Evolutionary conservation across 176 grass and related monocot genomes (phyloP).

Genomic region (Avena atlantica): DNA sequence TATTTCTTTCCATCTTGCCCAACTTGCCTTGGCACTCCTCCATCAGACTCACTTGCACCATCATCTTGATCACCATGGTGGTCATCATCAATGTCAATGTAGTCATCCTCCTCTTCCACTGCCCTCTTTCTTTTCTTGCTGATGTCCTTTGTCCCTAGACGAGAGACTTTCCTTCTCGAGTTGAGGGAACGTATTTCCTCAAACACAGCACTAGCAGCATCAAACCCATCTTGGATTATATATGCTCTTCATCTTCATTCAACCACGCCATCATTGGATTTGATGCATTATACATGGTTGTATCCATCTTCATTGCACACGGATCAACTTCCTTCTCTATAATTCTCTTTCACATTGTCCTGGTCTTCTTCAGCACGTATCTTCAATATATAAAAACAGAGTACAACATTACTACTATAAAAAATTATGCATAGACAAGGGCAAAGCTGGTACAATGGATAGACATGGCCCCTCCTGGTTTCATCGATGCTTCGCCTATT

Average conservation of each 20-base stretch:
- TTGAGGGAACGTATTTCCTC: background rate
- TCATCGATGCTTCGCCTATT: too few relatives aligned
- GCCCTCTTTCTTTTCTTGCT: background rate
- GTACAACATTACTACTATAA: background rate
- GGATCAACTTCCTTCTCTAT: background rate
- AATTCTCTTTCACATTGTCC: background rate
- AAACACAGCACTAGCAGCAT: background rate
- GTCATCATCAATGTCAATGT: background rate
- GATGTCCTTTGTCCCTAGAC: background rate
- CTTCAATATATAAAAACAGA: background rate
- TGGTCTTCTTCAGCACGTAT: background rate
- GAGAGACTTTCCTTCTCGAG: background rate
- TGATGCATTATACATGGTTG: background rate
- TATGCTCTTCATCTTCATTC: background rate
- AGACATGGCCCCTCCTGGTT: too few relatives aligned
- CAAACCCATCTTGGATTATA: background rate
- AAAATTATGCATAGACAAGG: too few relatives aligned
- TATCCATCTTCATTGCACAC: conserved; percentile 1
- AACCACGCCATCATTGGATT: background rate
- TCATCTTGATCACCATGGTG: background rate
- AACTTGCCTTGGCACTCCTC: background rate
- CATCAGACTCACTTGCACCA: background rate
- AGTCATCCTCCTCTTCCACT: background rate
- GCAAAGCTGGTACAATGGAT: too few relatives aligned
- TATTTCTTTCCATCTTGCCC: background rate